Evolutionary conservation across 768 basidiomycete genomes (phyloP).

Genomic region (Lentinula lateritia): DNA sequence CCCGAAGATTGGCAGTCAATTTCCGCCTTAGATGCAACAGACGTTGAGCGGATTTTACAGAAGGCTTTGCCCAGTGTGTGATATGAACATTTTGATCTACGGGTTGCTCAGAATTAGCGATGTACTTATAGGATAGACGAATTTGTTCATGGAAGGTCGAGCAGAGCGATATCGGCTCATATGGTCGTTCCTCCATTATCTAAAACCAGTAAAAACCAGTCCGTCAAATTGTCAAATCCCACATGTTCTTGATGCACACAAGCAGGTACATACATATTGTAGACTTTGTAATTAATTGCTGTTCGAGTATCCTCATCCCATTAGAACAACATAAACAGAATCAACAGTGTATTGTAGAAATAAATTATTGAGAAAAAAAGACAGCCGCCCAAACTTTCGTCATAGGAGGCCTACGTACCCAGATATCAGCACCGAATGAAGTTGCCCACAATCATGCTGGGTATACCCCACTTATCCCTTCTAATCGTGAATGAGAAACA

Average conservation of each 20-base stretch:
- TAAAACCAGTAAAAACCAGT: too few species aligned
- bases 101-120: not conserved
- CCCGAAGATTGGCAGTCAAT: conserved; percentile 24
- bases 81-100: not conserved
- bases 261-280: too few species aligned
- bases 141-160: too few species aligned
- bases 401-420: not conserved
- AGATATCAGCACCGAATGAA: conserved; percentile 66
- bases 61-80: not conserved
- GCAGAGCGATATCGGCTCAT: not conserved
- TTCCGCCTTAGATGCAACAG: not conserved
- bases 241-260: too few species aligned
- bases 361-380: too few species aligned
- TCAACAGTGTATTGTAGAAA: too few species aligned
- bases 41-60: not conserved
- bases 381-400: too few species aligned
- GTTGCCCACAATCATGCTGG: conserved; percentile 88
- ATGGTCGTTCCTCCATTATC: too few species aligned
- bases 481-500: conserved; percentile 91
- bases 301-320: not conserved
- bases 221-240: too few species aligned
- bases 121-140: too few species aligned
- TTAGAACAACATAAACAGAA: too few species aligned
- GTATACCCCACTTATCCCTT: conserved; percentile 80
- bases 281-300: not conserved